Percentiles rank a stretch among this genome's conserved stretches.
phyloP scores from a whole-genome alignment of 139 green algal genomes.

The Chlamydomonas asymmetrica region DNA sequence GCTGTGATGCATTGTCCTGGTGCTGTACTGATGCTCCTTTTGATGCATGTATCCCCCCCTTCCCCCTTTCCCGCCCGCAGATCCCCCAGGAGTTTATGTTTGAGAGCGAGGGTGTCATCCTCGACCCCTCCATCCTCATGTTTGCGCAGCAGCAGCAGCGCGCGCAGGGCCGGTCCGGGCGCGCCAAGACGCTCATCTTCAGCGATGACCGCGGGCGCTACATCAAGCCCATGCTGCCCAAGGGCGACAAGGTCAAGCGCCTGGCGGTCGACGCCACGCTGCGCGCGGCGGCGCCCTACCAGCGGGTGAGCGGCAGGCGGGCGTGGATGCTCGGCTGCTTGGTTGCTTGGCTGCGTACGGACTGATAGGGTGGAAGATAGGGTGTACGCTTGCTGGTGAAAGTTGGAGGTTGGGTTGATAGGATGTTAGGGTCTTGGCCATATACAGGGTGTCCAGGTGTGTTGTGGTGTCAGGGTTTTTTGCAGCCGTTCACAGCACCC shows the following conservation, averaged over 20 bases:
- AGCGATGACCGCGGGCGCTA: slow-evolving; percentile 88
- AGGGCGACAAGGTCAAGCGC: slow-evolving; percentile 83
- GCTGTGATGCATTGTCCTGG: too few species aligned
- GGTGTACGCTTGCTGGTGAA: too few species aligned
- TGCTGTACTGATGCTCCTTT: not conserved
- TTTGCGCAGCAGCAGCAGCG: slow-evolving; percentile 94
- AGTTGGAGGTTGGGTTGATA: too few species aligned
- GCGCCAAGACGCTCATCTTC: slow-evolving; percentile 98
- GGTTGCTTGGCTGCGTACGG: too few species aligned
- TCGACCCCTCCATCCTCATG: slow-evolving; percentile 88
- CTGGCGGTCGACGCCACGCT: slow-evolving; percentile 98
- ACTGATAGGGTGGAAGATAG: too few species aligned
- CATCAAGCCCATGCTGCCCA: slow-evolving; percentile 99
- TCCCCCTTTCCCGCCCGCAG: slow-evolving; percentile 44
- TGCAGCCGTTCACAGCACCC: too few species aligned
- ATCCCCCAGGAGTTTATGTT: slow-evolving; percentile 99
- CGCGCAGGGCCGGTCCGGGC: slow-evolving; percentile 79
- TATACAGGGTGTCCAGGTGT: too few species aligned
- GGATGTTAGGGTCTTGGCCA: too few species aligned
- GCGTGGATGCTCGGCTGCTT: not conserved
- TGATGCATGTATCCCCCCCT: not conserved
- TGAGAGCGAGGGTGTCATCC: slow-evolving; percentile 92
- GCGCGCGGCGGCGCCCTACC: slow-evolving; percentile 93
- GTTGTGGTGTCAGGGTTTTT: too few species aligned
- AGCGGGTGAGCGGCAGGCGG: slow-evolving; percentile 65